These are phyloP conservation scores for Sideroxylon spinosum DNA, from an alignment of 179 eudicot genomes.

Conservation along the genomic window DNA sequence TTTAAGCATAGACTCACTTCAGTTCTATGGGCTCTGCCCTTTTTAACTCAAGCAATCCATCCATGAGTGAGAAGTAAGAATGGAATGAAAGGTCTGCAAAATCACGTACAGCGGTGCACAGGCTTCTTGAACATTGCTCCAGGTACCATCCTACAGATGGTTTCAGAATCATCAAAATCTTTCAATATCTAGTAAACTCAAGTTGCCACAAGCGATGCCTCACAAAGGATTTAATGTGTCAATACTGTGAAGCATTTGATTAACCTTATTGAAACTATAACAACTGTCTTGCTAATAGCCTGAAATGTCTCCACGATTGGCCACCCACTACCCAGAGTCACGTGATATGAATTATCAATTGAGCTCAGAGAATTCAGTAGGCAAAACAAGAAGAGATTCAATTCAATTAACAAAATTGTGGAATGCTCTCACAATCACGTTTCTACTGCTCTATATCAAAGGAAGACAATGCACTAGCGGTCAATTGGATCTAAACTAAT, in stretches of 20 bases:
- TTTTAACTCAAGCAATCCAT: slow-evolving; percentile 11
- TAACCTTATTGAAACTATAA: slow-evolving; percentile 1
- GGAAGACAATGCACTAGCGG: no score
- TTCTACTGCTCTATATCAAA: no score
- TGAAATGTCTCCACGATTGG: slow-evolving; percentile 19
- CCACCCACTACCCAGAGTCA: slow-evolving; percentile 13
- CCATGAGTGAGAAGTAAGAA: slow-evolving; percentile 21
- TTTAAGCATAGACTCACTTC: slow-evolving; percentile 5
- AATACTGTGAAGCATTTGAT: slow-evolving; percentile 12
- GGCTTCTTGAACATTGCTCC: slow-evolving; percentile 12
- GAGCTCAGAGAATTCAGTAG: no score
- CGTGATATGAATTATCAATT: no score
- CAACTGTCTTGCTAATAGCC: slow-evolving; percentile 15
- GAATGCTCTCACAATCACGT: no score
- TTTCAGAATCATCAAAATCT: neutral
- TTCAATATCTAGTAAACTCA: neutral
- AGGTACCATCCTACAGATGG: slow-evolving; percentile 19
- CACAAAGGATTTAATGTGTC: neutral
- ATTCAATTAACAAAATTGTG: no score
- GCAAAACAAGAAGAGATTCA: no score
- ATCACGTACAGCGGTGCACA: slow-evolving; percentile 18
- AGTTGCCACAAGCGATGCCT: neutral
- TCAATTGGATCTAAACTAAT: no score
- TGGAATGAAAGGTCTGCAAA: slow-evolving; percentile 19
- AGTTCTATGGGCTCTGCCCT: slow-evolving; percentile 9